Percentiles rank a stretch among this genome's conserved stretches.
Evolutionary conservation across 768 basidiomycete species (phyloP).

Genomic region (Rhizopogon vesiculosus): DNA sequence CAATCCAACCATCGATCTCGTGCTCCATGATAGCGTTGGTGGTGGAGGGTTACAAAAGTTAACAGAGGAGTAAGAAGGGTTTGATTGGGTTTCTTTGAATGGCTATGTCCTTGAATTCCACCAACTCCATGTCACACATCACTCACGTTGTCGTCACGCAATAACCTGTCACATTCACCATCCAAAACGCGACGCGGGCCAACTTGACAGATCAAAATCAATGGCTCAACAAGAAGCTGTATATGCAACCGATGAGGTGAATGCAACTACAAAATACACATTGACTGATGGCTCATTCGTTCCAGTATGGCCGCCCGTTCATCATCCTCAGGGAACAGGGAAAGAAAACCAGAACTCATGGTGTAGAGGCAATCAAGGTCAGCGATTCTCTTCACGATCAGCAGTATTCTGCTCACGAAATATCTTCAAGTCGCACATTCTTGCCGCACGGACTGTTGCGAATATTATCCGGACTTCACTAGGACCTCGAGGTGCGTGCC

Average conservation of each 20-base stretch:
- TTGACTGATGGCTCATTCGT: conserved; percentile 6
- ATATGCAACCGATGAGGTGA: conserved; percentile 84
- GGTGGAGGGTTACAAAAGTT: not conserved
- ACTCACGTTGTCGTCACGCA: conserved; percentile 17
- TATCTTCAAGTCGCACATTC: conserved; percentile 75
- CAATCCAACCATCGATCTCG: conserved; percentile 96
- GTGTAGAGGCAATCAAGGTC: conserved; percentile 93
- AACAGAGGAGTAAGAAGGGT: conserved; percentile 3
- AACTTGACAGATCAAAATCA: not conserved
- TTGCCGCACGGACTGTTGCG: conserved; percentile 89
- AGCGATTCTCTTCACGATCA: conserved; percentile 7
- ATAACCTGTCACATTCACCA: conserved; percentile 22
- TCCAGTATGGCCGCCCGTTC: conserved; percentile 91
- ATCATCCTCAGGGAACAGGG: conserved; percentile 94
- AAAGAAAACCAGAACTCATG: conserved; percentile 89
- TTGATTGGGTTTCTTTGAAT: conserved; percentile 15
- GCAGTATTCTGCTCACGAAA: conserved; percentile 2
- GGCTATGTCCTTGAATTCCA: conserved; percentile 2
- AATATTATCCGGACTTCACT: conserved; percentile 95
- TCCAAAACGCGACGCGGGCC: conserved; percentile 11
- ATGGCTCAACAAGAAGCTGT: conserved; percentile 58
- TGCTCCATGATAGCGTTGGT: conserved; percentile 34
- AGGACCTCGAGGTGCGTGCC: conserved; percentile 77
- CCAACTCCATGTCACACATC: conserved; percentile 21
- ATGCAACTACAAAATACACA: not conserved